Evolutionary conservation across 2,329 filamentous ascomycete species (phyloP).

Genomic region (Ceratocystis papillata): DNA sequence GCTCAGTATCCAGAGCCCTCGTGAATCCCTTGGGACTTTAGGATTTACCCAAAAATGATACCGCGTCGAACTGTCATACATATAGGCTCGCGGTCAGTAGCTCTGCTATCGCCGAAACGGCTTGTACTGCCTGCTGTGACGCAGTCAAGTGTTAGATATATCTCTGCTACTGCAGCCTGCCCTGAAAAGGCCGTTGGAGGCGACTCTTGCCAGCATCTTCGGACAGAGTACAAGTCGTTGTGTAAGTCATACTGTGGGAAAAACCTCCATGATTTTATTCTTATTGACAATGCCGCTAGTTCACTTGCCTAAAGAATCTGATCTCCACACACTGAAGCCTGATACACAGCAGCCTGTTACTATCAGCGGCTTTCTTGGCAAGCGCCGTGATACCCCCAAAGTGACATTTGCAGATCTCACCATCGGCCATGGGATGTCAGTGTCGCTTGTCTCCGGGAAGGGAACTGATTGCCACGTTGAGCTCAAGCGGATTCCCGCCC

Average conservation of each 20-base stretch:
- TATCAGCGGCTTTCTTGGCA: conserved; percentile 61
- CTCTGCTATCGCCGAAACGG: not conserved
- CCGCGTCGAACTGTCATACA: conserved; percentile 3
- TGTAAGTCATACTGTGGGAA: conserved; percentile 9
- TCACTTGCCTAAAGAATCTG: conserved; percentile 17
- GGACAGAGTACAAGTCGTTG: conserved; percentile 21
- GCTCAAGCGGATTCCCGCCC: conserved; percentile 39
- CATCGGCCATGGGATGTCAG: conserved; percentile 31
- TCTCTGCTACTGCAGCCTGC: not conserved
- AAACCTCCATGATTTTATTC: not conserved
- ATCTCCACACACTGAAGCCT: conserved; percentile 16
- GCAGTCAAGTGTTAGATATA: not conserved
- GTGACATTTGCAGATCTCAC: conserved; percentile 57
- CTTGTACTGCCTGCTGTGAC: not conserved
- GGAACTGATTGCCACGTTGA: conserved; percentile 33
- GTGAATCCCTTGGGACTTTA: not conserved
- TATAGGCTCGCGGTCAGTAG: not conserved
- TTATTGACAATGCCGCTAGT: conserved; percentile 16
- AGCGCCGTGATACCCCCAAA: conserved; percentile 54
- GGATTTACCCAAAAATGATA: not conserved
- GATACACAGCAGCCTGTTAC: conserved; percentile 22
- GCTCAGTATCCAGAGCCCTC: not conserved
- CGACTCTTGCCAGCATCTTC: conserved; percentile 8
- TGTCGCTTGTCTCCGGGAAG: conserved; percentile 33
- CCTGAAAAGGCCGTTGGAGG: not conserved